A percentile compares a stretch with the other conserved stretches of the same genome.
phyloP scores from a whole-genome alignment of 2,329 filamentous ascomycete species.

The Hymenoscyphus linearis region DNA sequence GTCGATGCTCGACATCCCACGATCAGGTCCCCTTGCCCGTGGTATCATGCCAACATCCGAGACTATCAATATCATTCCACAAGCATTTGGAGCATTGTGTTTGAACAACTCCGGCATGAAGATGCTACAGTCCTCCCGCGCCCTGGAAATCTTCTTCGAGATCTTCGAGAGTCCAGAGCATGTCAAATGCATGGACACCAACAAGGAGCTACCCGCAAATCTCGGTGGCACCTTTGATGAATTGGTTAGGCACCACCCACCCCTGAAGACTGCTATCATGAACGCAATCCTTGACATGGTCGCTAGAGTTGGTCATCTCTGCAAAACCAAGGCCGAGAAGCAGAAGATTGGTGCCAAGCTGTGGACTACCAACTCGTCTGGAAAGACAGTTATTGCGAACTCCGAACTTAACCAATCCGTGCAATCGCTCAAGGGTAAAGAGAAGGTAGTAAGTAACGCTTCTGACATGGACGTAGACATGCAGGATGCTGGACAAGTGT shows the following conservation, averaged over 20 bases:
- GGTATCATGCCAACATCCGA: conserved; percentile 85
- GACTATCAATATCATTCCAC: conserved; percentile 79
- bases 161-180: conserved; percentile 94
- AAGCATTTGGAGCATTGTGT: conserved; percentile 88
- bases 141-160: conserved; percentile 82
- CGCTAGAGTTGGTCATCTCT: conserved; percentile 70
- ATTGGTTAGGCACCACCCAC: conserved; percentile 86
- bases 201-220: conserved; percentile 64
- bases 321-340: conserved; percentile 61
- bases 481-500: conserved; percentile 44
- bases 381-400: conserved; percentile 54
- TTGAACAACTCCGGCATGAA: conserved; percentile 83
- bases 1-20: conserved; percentile 43
- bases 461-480: conserved; percentile 63
- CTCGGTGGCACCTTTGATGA: conserved; percentile 90
- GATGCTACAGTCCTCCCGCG: conserved; percentile 76
- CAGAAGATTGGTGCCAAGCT: conserved; percentile 76
- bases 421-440: conserved; percentile 36
- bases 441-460: conserved; percentile 39
- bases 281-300: conserved; percentile 88
- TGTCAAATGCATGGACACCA: conserved; percentile 74
- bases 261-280: conserved; percentile 72
- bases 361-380: conserved; percentile 54
- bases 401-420: conserved; percentile 29
- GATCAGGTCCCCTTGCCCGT: conserved; percentile 47